These are phyloP conservation scores for Raffaelea ambrosiae DNA, from an alignment of 2,329 filamentous ascomycete genomes.

Conservation along the genomic window DNA sequence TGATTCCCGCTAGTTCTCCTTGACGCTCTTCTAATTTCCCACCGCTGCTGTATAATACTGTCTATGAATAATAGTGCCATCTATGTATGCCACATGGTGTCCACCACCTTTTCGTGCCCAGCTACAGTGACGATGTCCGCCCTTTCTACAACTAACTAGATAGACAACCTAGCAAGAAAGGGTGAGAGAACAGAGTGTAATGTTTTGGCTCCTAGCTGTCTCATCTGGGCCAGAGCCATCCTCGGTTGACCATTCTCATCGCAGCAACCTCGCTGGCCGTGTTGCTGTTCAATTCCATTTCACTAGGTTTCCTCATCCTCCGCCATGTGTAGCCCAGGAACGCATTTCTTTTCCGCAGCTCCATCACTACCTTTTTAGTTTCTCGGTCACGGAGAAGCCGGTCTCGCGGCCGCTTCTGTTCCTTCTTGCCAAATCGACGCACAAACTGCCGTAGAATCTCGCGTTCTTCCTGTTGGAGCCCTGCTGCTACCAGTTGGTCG, in stretches of 20 bases:
- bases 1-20: no score
- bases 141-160: no score
- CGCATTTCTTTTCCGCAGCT: slow-evolving; percentile 70
- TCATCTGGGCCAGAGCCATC: slow-evolving; percentile 7
- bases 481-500: slow-evolving; percentile 23
- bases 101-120: neutral
- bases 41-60: neutral
- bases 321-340: slow-evolving; percentile 89
- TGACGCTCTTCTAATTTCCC: no score
- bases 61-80: slow-evolving; percentile 1
- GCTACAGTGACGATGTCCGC: no score
- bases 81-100: neutral
- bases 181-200: no score
- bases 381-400: slow-evolving; percentile 67
- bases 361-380: slow-evolving; percentile 60
- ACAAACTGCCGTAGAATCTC: slow-evolving; percentile 42
- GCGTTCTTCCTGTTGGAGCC: slow-evolving; percentile 26
- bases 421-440: slow-evolving; percentile 47
- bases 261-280: slow-evolving; percentile 8
- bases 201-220: neutral
- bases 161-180: no score
- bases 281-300: neutral
- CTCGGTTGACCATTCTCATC: slow-evolving; percentile 13
- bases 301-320: slow-evolving; percentile 26
- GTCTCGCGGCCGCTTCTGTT: slow-evolving; percentile 76